Conservation (phyloP, 2,329 filamentous ascomycete genomes). For the Fusarium buxicola region DNA sequence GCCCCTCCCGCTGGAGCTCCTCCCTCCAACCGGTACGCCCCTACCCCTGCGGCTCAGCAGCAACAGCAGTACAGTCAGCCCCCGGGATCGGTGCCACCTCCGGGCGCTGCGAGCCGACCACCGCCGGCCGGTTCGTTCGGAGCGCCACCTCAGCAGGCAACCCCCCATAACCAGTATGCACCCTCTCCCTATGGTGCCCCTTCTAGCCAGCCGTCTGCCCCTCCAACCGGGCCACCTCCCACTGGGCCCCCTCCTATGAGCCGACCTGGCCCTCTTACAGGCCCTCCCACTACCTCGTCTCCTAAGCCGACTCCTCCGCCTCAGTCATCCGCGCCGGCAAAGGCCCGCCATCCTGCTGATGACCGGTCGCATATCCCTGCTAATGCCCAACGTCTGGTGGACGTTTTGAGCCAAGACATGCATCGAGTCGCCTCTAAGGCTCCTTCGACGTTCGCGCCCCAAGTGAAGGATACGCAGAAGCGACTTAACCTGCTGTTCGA, state of each 20-base stretch:
- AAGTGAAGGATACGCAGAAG: constrained; percentile 95
- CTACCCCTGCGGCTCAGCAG: constrained; percentile 68
- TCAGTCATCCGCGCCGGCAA: constrained; percentile 61
- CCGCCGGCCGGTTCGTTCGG: constrained; percentile 59
- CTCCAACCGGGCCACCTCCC: constrained; percentile 56
- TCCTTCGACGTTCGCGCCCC: constrained; percentile 84
- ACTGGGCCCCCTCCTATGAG: constrained; percentile 50
- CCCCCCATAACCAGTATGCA: constrained; percentile 68
- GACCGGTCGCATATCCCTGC: constrained; percentile 91
- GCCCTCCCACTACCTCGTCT: constrained; percentile 46
- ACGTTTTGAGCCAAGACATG: constrained; percentile 86
- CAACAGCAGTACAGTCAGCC: constrained; percentile 59
- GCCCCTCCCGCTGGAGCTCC: constrained; percentile 77
- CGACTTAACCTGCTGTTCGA: constrained; percentile 94
- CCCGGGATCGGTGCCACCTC: constrained; percentile 54
- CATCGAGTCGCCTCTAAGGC: constrained; percentile 88
- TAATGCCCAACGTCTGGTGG: constrained; percentile 80
- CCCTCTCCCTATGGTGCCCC: constrained; percentile 62
- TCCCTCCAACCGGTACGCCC: constrained; percentile 81
- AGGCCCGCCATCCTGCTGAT: constrained; percentile 79
- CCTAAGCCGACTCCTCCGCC: constrained; percentile 58
- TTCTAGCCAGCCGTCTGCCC: constrained; percentile 52
- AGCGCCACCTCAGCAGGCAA: constrained; percentile 60
- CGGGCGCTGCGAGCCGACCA: constrained; percentile 57
- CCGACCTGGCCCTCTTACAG: constrained; percentile 48